Evolutionary conservation across 805 yeast species (phyloP).

Genomic region (Candida andamanensis): DNA sequence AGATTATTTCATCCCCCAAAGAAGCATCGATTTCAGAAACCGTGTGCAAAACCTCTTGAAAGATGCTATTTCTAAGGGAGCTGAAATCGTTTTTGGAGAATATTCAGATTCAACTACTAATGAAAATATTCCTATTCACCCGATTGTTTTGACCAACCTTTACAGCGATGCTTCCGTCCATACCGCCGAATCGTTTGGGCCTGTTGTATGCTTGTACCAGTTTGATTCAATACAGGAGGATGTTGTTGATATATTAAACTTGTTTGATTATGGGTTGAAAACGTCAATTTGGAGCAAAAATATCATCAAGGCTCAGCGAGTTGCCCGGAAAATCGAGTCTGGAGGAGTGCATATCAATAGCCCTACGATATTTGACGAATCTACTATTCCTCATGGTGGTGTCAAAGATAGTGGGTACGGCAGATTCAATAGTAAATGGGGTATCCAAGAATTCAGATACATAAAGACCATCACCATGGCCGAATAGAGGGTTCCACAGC

Average conservation of each 20-base stretch:
- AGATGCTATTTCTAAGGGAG: constrained; percentile 37
- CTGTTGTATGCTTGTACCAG: constrained; percentile 29
- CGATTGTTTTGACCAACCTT: constrained; percentile 30
- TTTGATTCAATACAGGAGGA: constrained; percentile 15
- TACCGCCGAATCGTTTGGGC: constrained; percentile 40
- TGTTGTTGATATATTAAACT: constrained; percentile 21
- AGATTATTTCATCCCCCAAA: constrained; percentile 22
- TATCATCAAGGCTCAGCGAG: constrained; percentile 24
- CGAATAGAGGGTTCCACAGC: constrained; percentile 4
- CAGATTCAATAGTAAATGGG: constrained; percentile 38
- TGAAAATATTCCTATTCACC: constrained; percentile 12
- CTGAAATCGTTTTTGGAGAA: constrained; percentile 22
- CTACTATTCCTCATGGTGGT: constrained; percentile 44
- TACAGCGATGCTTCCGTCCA: constrained; percentile 23
- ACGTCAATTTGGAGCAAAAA: constrained; percentile 39
- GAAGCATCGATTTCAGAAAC: constrained; percentile 20
- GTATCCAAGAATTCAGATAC: constrained; percentile 36
- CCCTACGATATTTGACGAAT: constrained; percentile 29
- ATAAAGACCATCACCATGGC: constrained; percentile 30
- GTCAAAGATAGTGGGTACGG: constrained; percentile 36
- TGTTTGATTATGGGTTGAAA: constrained; percentile 32
- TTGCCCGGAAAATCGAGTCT: constrained; percentile 29
- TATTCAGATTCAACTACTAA: not conserved
- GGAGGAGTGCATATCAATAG: constrained; percentile 40
- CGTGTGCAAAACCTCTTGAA: constrained; percentile 21